phyloP scores from a whole-genome alignment of 805 yeast species.

The Kluyveromyces dobzhanskii region DNA sequence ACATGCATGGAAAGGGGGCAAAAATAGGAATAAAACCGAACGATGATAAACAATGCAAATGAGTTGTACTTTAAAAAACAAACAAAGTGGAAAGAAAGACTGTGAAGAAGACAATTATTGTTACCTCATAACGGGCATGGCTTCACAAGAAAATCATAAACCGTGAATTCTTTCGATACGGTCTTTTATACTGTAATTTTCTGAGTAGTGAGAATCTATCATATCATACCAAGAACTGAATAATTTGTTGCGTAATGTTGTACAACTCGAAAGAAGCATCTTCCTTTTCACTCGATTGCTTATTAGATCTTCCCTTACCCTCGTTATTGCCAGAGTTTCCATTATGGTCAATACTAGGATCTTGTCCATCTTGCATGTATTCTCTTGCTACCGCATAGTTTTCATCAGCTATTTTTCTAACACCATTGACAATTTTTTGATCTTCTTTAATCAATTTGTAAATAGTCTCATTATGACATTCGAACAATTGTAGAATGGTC shows the following conservation, averaged over 20 bases:
- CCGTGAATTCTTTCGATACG: too few relatives aligned
- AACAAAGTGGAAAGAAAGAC: too few relatives aligned
- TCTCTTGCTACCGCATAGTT: conserved; percentile 20
- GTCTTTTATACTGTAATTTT: too few relatives aligned
- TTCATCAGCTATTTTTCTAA: conserved; percentile 37
- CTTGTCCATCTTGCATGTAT: conserved; percentile 12
- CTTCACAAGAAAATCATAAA: too few relatives aligned
- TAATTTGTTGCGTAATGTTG: conserved; percentile 59
- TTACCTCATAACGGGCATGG: too few relatives aligned
- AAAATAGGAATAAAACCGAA: too few relatives aligned
- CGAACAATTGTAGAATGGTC: conserved; percentile 90
- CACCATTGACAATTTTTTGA: conserved; percentile 44
- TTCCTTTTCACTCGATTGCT: conserved; percentile 36
- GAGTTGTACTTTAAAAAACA: too few relatives aligned
- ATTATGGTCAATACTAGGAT: conserved; percentile 4
- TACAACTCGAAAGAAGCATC: conserved; percentile 59
- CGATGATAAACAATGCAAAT: too few relatives aligned
- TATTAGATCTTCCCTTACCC: conserved; percentile 19
- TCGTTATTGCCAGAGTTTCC: conserved; percentile 19
- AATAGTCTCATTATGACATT: conserved; percentile 66
- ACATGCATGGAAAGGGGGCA: too few relatives aligned
- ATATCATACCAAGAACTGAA: conserved; percentile 33
- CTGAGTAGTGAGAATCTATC: too few relatives aligned
- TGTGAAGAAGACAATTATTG: too few relatives aligned
- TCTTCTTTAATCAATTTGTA: conserved; percentile 46